Conservation (phyloP, 2,329 filamentous ascomycete genomes). For the Teratosphaeria nubilosa region DNA sequence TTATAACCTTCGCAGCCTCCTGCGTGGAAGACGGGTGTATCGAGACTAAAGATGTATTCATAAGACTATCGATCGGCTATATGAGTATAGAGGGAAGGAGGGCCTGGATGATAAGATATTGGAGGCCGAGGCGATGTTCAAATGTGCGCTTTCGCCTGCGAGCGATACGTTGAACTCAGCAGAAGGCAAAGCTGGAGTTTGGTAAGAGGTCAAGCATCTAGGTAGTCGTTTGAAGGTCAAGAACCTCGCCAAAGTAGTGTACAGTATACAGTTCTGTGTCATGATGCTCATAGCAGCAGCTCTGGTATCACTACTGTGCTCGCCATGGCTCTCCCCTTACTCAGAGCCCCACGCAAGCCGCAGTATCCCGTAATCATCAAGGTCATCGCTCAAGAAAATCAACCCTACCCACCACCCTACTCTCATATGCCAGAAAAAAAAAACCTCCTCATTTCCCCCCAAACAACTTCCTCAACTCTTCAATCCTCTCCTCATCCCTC, state of each 20-base stretch:
- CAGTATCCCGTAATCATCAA: neutral
- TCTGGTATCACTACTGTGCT: neutral
- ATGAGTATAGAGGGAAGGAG: neutral
- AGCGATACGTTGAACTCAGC: too few species aligned
- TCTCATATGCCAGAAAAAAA: neutral
- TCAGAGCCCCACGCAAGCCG: neutral
- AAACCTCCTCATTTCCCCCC: neutral
- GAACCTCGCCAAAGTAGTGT: too few species aligned
- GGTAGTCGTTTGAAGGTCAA: too few species aligned
- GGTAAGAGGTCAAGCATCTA: too few species aligned
- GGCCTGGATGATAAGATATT: neutral
- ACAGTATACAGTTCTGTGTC: too few species aligned
- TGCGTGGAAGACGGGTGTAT: neutral
- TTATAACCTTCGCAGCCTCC: neutral
- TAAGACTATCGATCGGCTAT: neutral
- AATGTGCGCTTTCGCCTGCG: too few species aligned
- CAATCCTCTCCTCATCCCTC: constrained; percentile 53
- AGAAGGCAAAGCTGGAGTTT: too few species aligned
- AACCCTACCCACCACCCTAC: neutral
- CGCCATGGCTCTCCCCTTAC: neutral
- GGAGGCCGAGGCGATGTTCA: neutral
- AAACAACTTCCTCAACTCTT: constrained; percentile 52
- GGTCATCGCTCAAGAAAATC: neutral
- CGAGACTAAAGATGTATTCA: neutral
- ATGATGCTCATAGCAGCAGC: too few species aligned